phyloP scores from a whole-genome alignment of 164 flowering plant species.

The Tetracentron sinense region DNA sequence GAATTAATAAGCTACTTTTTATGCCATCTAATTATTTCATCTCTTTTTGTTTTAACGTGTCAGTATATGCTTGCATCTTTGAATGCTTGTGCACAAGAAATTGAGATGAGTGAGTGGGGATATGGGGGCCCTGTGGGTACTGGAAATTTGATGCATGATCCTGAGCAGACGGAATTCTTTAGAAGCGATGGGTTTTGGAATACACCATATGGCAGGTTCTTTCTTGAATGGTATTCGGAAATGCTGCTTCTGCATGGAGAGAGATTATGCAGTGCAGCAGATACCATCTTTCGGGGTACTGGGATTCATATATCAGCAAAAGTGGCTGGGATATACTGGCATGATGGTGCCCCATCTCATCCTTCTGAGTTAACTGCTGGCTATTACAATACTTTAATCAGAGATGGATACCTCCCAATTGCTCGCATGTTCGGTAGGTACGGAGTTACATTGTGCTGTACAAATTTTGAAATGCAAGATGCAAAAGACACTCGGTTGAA shows the following conservation, averaged over 20 bases:
- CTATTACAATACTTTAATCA: slow-evolving; percentile 48
- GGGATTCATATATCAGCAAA: slow-evolving; percentile 45
- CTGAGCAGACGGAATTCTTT: slow-evolving; percentile 44
- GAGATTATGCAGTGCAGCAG: slow-evolving; percentile 47
- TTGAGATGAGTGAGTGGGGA: slow-evolving; percentile 63
- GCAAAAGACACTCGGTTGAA: slow-evolving; percentile 32
- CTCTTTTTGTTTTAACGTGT: neutral
- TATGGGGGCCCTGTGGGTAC: slow-evolving; percentile 48
- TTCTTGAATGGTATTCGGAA: slow-evolving; percentile 66
- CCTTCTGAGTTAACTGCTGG: slow-evolving; percentile 73
- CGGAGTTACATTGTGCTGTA: slow-evolving; percentile 44
- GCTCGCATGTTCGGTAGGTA: slow-evolving; percentile 56
- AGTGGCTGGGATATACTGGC: slow-evolving; percentile 60
- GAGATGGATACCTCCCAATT: slow-evolving; percentile 68
- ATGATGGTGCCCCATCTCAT: slow-evolving; percentile 47
- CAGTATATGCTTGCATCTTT: slow-evolving; percentile 71
- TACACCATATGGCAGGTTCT: slow-evolving; percentile 57
- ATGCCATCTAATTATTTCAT: too few relatives aligned
- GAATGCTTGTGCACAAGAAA: slow-evolving; percentile 43
- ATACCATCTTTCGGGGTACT: slow-evolving; percentile 43
- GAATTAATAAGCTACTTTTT: too few relatives aligned
- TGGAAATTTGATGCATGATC: slow-evolving; percentile 36
- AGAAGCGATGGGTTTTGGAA: slow-evolving; percentile 70
- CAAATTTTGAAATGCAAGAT: slow-evolving; percentile 57
- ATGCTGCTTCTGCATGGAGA: slow-evolving; percentile 68